These are phyloP conservation scores for Ananas comosus DNA, from an alignment of 176 grass and related monocot species.

Conservation along the genomic window DNA sequence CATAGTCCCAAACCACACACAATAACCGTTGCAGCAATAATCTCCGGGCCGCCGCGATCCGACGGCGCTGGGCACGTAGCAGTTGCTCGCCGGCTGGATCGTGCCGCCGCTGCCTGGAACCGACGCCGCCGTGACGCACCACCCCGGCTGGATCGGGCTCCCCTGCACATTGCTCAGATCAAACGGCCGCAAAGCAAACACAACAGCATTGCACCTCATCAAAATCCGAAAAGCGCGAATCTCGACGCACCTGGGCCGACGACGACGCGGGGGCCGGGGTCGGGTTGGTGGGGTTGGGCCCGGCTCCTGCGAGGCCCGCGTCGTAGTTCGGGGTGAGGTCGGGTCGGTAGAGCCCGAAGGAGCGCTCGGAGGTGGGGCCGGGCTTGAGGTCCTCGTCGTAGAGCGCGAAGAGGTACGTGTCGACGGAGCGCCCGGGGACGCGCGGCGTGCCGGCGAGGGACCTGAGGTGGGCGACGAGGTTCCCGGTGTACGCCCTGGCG, in stretches of 20 bases:
- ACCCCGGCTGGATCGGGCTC: constrained; percentile 12
- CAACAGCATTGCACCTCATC: too few relatives aligned
- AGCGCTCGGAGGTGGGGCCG: constrained; percentile 65
- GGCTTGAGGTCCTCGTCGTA: constrained; percentile 99
- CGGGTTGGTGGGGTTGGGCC: neutral
- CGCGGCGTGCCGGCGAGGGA: constrained; percentile 65
- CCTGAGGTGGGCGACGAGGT: constrained; percentile 74
- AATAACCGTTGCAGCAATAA: neutral
- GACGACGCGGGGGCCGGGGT: constrained; percentile 16
- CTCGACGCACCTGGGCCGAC: constrained; percentile 25
- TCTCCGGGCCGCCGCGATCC: neutral
- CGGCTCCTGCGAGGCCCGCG: constrained; percentile 38
- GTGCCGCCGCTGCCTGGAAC: constrained; percentile 21
- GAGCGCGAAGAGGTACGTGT: constrained; percentile 93
- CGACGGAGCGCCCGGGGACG: constrained; percentile 66
- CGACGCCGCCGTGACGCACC: constrained; percentile 29
- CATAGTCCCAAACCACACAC: constrained; percentile 20
- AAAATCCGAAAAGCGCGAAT: neutral
- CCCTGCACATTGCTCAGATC: constrained; percentile 11
- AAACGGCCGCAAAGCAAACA: neutral
- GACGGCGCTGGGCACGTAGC: constrained; percentile 30
- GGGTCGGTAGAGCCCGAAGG: constrained; percentile 67
- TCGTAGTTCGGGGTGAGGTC: constrained; percentile 80
- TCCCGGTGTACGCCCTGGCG: constrained; percentile 72
- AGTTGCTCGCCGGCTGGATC: constrained; percentile 20